Evolutionary conservation across 2,329 filamentous ascomycete species (phyloP), one percentile per base, ranked within the genome.

Genomic region (Colletotrichum kahawae): DNA sequence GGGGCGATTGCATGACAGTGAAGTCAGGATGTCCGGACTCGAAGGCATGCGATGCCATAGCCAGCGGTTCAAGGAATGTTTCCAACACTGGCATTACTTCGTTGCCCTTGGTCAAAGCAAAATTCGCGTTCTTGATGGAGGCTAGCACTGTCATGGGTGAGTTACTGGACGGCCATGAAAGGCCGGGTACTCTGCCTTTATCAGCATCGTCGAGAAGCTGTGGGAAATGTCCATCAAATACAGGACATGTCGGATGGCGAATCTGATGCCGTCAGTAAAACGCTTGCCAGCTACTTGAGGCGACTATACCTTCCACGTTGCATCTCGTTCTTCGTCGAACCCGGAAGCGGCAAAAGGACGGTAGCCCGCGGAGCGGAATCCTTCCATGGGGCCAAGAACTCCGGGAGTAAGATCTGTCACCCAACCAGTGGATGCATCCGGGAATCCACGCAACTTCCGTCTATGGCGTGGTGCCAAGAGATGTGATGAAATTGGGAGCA

Each of bases 21-120:
- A 38, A 38, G 16, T 38, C 16, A 18, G 36, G 36, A 9, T 3
- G 2, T 5, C 7, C 1, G 36, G 7, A 38, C 4, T 38, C 4
- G 1, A 38, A 38, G 16, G 16, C 16, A 38, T 38, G 36, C 2
- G 2, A 4, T 7, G 36, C 36, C 16, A 38, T 38, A 3, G 4
- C 1, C 4, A 38, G 2, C 7, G 7, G 36, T 7, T 5, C 1
- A 38, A 38, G 4, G 2, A 38, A 4, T 16, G 2, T 9, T 9
- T 38, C 2, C 36, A 8, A 0, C 14, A 14, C 1, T 7, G 8
- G 36, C 36, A 38, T 18, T 4, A 10, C 7, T 0, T 9, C 18
- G 16, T 38, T 38, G 2, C 4, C 36, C 8, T 38, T 1, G 8
- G 0, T 38, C 4, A 38, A 18, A 0, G 16, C 36, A 38, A 38